A percentile compares a stretch with the other conserved stretches of the same genome.
Evolutionary conservation across 2,329 filamentous ascomycete genomes (phyloP).

Genomic region (Xylariaceae sp.): DNA sequence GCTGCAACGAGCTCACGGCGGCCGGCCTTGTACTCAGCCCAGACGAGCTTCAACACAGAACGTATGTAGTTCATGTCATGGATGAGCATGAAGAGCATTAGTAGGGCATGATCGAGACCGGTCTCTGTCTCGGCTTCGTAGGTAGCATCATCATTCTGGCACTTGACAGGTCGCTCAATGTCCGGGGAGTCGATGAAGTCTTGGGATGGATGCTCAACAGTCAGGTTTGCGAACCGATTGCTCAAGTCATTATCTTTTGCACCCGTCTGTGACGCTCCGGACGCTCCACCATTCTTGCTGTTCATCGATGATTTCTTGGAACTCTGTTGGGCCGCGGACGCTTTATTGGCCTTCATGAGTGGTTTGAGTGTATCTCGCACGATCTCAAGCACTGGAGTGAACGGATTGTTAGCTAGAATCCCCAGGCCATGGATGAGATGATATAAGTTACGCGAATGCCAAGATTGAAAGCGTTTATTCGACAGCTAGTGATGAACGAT

Average conservation of each 20-base stretch:
- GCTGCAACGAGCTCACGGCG: slow-evolving; percentile 30
- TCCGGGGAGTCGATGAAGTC: slow-evolving; percentile 33
- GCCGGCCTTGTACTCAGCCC: slow-evolving; percentile 26
- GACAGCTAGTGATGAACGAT: not conserved
- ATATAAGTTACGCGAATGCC: too few species aligned
- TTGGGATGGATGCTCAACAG: slow-evolving; percentile 36
- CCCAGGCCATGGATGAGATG: too few species aligned
- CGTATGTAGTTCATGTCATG: slow-evolving; percentile 31
- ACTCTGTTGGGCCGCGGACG: too few species aligned
- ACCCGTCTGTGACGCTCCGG: not conserved
- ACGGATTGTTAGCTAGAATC: not conserved
- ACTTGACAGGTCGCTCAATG: slow-evolving; percentile 17
- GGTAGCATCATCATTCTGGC: slow-evolving; percentile 12
- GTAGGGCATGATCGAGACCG: slow-evolving; percentile 23
- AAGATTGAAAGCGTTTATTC: too few species aligned
- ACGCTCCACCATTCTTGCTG: too few species aligned
- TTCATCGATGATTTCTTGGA: too few species aligned
- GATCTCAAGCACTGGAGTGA: slow-evolving; percentile 26
- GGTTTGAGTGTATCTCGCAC: slow-evolving; percentile 32
- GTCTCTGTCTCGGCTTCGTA: slow-evolving; percentile 32
- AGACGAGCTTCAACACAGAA: slow-evolving; percentile 27
- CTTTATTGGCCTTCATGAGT: not conserved
- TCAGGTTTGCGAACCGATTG: slow-evolving; percentile 34
- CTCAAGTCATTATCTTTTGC: slow-evolving; percentile 6
- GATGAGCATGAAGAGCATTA: slow-evolving; percentile 26